Base-by-base conservation (phyloP, 2,329 filamentous ascomycete genomes). In the Colletotrichum graminicola region DNA sequence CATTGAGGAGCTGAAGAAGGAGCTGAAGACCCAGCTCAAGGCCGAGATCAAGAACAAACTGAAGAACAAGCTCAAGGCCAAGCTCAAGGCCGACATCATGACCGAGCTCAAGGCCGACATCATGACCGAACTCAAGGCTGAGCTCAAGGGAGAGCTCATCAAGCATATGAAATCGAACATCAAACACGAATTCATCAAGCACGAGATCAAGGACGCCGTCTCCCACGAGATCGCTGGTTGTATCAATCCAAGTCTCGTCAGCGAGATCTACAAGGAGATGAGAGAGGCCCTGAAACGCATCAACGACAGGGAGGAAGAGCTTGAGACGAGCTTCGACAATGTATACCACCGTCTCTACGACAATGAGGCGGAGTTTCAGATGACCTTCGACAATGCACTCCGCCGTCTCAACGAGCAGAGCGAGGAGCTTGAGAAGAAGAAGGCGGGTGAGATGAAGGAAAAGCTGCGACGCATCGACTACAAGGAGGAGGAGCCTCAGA, bases 261-360 rank as follows among this genome's bases (percentile, higher is more conserved):
- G 12, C 10, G 21, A 12, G 1, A 23, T 47, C n/a, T 12, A 47
- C 8, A 1, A 23, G 3, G 10, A 47, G 8, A 47, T 47, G n/a
- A 23, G 8, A 23, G 45, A 47, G 1, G n/a, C n/a, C 45, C n/a
- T 47, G 10, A 21, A 5, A 10, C 45, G 45, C 8, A 47, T 47
- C n/a, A 10, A 23, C 7, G 14, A 3, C 45, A 47, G 8, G 45
- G 45, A 47, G 45, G 21, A n/a, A 3, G n/a, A n/a, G 45, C n/a
- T 47, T 16, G 21, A 5, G 45, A 47, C 1, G 21, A 23, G 1
- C n/a, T 1, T 47, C 11, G 10, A 3, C 45, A 1, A 23, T 12
- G 11, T 1, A 4, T 2, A 12, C 8, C 10, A 2, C n/a, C 23
- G 3, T 5, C 6, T 47, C 0, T 1, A 47, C 1, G 8, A 11